Evolutionary conservation across 495 filamentous ascomycete species (phyloP).

Genomic region (Penicillium taxi): DNA sequence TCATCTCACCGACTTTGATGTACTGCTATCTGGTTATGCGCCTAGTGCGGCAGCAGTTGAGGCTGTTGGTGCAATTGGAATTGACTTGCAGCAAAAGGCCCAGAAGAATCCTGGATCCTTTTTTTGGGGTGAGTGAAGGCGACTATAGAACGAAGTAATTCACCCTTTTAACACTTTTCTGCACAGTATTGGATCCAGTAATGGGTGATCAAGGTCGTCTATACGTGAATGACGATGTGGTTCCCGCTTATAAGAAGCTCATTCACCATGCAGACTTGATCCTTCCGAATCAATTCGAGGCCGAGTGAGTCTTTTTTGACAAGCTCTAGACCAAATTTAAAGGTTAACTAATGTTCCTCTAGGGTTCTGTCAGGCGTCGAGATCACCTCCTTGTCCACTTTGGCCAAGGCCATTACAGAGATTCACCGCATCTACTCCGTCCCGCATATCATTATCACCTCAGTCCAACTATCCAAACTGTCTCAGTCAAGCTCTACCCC

Average conservation of each 20-base stretch:
- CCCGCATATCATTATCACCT: slow-evolving; percentile 91
- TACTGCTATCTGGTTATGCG: slow-evolving; percentile 89
- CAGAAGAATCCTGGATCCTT: slow-evolving; percentile 62
- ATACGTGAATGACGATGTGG: slow-evolving; percentile 82
- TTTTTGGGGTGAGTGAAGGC: slow-evolving; percentile 81
- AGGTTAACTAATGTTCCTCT: slow-evolving; percentile 4
- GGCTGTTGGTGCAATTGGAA: slow-evolving; percentile 73
- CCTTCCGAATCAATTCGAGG: slow-evolving; percentile 93
- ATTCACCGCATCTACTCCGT: slow-evolving; percentile 70
- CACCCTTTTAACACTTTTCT: slow-evolving; percentile 3
- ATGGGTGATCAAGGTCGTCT: slow-evolving; percentile 93
- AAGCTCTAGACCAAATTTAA: not conserved
- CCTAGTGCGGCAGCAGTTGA: slow-evolving; percentile 76
- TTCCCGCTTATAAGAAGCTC: slow-evolving; percentile 79
- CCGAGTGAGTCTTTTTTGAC: slow-evolving; percentile 71
- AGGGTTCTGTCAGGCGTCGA: slow-evolving; percentile 76
- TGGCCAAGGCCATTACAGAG: slow-evolving; percentile 63
- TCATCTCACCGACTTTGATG: slow-evolving; percentile 75
- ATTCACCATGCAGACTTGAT: slow-evolving; percentile 81
- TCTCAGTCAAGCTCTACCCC: slow-evolving; percentile 30
- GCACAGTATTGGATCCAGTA: slow-evolving; percentile 83
- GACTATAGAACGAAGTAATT: not conserved
- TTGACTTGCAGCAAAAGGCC: slow-evolving; percentile 64
- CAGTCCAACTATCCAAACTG: slow-evolving; percentile 49
- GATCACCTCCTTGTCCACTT: slow-evolving; percentile 65